These are phyloP conservation scores for Physaria fendleri DNA, from an alignment of 345 rosid species.

Conservation along the genomic window DNA sequence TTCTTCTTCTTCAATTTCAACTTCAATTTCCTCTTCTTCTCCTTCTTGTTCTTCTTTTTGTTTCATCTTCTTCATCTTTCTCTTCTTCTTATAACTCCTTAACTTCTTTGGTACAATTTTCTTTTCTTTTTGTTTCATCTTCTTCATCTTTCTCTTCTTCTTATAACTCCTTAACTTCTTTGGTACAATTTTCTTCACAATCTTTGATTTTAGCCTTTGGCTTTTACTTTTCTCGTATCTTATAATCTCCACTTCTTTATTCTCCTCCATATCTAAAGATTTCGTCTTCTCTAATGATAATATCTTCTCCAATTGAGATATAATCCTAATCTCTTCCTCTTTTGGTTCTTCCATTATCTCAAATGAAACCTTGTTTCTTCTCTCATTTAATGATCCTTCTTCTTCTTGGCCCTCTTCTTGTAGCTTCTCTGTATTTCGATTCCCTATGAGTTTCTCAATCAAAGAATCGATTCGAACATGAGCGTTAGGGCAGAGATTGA, in stretches of 20 bases:
- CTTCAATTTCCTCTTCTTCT: neutral
- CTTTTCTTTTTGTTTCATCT: too few species aligned
- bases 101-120: slow-evolving; percentile 64
- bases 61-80: slow-evolving; percentile 27
- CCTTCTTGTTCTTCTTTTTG: too few species aligned
- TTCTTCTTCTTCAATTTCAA: neutral
- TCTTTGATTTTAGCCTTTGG: slow-evolving; percentile 36
- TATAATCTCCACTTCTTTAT: slow-evolving; percentile 3
- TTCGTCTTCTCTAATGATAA: neutral
- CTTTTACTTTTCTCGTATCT: slow-evolving; percentile 32
- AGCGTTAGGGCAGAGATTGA: slow-evolving; percentile 24
- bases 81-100: slow-evolving; percentile 36
- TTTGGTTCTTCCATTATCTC: slow-evolving; percentile 11
- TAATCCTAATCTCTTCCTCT: neutral
- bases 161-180: slow-evolving; percentile 47
- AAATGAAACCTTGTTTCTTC: neutral
- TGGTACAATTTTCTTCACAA: slow-evolving; percentile 53
- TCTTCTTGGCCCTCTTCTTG: neutral
- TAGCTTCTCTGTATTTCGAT: neutral
- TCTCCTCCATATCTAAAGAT: slow-evolving; percentile 10
- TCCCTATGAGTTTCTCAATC: slow-evolving; percentile 11
- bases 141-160: slow-evolving; percentile 35
- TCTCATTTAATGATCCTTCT: neutral
- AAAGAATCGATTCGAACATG: slow-evolving; percentile 3
- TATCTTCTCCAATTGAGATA: neutral